Conservation (phyloP, 1,284 basidiomycete genomes). For the Athelia sp. region DNA sequence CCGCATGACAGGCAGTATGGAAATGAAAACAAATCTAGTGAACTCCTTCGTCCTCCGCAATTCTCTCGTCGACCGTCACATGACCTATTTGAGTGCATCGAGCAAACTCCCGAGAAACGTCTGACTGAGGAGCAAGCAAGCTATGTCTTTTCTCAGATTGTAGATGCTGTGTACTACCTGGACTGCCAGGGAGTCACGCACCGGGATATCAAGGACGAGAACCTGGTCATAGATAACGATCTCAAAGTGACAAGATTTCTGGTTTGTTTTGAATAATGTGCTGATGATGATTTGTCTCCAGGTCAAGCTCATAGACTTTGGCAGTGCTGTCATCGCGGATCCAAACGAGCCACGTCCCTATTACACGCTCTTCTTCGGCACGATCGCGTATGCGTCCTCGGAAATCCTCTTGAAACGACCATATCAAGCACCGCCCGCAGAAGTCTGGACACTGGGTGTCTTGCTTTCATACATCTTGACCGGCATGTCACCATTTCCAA, state of each 20-base stretch:
- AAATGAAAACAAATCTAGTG: no score
- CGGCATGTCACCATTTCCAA: slow-evolving; percentile 81
- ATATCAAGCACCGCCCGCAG: slow-evolving; percentile 75
- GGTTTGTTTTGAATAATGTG: not conserved
- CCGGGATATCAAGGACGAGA: slow-evolving; percentile 94
- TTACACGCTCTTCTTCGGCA: slow-evolving; percentile 77
- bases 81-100: slow-evolving; percentile 92
- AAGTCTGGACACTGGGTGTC: slow-evolving; percentile 92
- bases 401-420: slow-evolving; percentile 77
- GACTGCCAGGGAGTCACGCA: slow-evolving; percentile 77
- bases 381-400: slow-evolving; percentile 73
- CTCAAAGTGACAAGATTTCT: slow-evolving; percentile 52
- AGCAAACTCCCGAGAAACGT: slow-evolving; percentile 74
- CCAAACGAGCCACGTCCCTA: slow-evolving; percentile 59
- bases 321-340: slow-evolving; percentile 79
- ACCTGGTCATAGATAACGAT: slow-evolving; percentile 77
- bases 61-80: slow-evolving; percentile 77
- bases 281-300: slow-evolving; percentile 23
- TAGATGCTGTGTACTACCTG: slow-evolving; percentile 80
- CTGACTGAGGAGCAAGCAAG: slow-evolving; percentile 75
- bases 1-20: no score
- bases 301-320: slow-evolving; percentile 94
- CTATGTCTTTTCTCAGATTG: slow-evolving; percentile 83
- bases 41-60: slow-evolving; percentile 9
- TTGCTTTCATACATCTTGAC: slow-evolving; percentile 83